Evolutionary conservation across 495 filamentous ascomycete species (phyloP).

Genomic region (Aspergillus kassunensis): DNA sequence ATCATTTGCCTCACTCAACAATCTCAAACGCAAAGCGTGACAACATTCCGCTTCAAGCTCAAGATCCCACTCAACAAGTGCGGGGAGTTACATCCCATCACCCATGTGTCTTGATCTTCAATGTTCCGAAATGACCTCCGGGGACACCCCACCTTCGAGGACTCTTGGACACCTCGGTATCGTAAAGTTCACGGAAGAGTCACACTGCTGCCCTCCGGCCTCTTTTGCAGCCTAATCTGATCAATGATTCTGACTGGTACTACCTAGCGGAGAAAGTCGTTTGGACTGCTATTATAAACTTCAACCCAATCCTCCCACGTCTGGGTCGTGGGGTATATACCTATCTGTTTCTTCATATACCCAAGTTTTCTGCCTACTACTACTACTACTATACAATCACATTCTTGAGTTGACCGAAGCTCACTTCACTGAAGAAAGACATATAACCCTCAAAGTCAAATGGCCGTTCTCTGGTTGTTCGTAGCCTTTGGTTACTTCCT

Average conservation of each 20-base stretch:
- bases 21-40: background rate
- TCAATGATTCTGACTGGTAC: constrained; percentile 1
- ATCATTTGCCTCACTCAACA: background rate
- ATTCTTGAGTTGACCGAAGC: background rate
- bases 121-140: too few species aligned
- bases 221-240: constrained; percentile 13
- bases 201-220: background rate
- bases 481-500: constrained; percentile 39
- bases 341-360: too few species aligned
- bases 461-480: constrained; percentile 37
- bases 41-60: background rate
- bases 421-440: background rate
- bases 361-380: too few species aligned
- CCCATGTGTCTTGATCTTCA: background rate
- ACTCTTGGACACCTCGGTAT: too few species aligned
- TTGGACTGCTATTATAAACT: background rate
- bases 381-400: too few species aligned
- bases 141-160: too few species aligned
- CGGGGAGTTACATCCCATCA: background rate
- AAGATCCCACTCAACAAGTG: background rate
- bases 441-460: too few species aligned
- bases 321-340: background rate
- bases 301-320: background rate
- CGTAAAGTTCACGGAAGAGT: too few species aligned
- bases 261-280: constrained; percentile 1